phyloP scores from a whole-genome alignment of 1,284 basidiomycete species.

The Inonotus hispidus region DNA sequence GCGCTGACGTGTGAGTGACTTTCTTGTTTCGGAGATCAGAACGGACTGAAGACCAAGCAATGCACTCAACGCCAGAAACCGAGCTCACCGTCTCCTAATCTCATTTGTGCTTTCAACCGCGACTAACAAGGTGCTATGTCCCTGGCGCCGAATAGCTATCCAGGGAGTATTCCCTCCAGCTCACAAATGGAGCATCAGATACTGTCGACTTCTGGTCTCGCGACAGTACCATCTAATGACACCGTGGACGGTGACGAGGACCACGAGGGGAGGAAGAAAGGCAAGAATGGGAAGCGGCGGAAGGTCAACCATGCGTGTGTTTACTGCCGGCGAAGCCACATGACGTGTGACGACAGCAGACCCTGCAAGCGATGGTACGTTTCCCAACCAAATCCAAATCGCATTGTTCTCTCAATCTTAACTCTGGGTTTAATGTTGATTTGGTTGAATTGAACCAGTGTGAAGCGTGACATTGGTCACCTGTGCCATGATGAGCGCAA shows the following conservation, averaged over 20 bases:
- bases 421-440: not conserved
- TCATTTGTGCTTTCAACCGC: not conserved
- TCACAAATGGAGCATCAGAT: conserved; percentile 1
- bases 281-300: conserved; percentile 49
- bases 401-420: not conserved
- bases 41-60: not conserved
- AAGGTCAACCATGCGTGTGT: conserved; percentile 91
- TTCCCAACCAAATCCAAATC: not conserved
- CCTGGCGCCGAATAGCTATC: not conserved
- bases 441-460: conserved; percentile 39
- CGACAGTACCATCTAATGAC: conserved; percentile 1
- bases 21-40: not conserved
- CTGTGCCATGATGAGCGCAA: conserved; percentile 84
- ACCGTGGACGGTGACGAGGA: conserved; percentile 23
- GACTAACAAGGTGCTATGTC: not conserved
- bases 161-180: not conserved
- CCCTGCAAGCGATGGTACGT: conserved; percentile 88
- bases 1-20: not conserved
- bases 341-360: conserved; percentile 88
- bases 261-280: conserved; percentile 41
- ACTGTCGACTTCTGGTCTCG: conserved; percentile 3
- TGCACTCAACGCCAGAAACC: not conserved
- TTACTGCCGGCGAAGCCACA: conserved; percentile 90
- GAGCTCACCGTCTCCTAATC: not conserved
- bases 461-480: conserved; percentile 89